Evolutionary conservation across 129 eudicot species (phyloP).

Genomic region (Escallonia rubra): DNA sequence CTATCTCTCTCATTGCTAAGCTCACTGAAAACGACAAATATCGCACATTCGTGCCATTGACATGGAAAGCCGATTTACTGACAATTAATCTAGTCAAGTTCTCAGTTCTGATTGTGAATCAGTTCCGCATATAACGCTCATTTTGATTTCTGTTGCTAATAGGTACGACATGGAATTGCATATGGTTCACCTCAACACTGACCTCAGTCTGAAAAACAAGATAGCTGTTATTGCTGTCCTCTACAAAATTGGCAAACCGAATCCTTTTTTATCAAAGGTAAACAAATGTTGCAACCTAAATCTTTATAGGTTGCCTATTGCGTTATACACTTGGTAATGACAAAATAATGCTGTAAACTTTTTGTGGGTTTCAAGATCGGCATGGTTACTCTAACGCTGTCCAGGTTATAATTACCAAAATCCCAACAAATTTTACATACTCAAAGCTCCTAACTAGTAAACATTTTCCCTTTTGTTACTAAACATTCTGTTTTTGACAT

Average conservation of each 20-base stretch:
- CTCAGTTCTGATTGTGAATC: too few relatives aligned
- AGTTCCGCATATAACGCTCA: background rate
- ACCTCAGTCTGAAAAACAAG: constrained; percentile 26
- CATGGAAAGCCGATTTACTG: background rate
- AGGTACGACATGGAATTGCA: constrained; percentile 65
- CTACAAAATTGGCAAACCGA: constrained; percentile 49
- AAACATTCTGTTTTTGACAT: too few relatives aligned
- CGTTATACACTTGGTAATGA: too few relatives aligned
- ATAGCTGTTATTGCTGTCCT: constrained; percentile 52
- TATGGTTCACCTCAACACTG: constrained; percentile 51
- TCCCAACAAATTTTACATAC: too few relatives aligned
- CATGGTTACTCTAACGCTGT: too few relatives aligned
- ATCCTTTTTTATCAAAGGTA: constrained; percentile 63
- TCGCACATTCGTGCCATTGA: background rate
- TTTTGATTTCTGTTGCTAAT: background rate
- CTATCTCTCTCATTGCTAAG: background rate
- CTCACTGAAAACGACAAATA: background rate
- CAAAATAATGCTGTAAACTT: too few relatives aligned
- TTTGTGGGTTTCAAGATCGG: too few relatives aligned
- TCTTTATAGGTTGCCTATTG: too few relatives aligned
- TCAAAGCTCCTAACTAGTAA: too few relatives aligned
- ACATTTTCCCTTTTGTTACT: too few relatives aligned
- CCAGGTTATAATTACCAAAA: too few relatives aligned
- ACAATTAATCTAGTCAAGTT: background rate
- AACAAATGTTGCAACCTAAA: background rate